Evolutionary conservation across 345 rosid species (phyloP).

Genomic region (Abelmoschus esculentus): DNA sequence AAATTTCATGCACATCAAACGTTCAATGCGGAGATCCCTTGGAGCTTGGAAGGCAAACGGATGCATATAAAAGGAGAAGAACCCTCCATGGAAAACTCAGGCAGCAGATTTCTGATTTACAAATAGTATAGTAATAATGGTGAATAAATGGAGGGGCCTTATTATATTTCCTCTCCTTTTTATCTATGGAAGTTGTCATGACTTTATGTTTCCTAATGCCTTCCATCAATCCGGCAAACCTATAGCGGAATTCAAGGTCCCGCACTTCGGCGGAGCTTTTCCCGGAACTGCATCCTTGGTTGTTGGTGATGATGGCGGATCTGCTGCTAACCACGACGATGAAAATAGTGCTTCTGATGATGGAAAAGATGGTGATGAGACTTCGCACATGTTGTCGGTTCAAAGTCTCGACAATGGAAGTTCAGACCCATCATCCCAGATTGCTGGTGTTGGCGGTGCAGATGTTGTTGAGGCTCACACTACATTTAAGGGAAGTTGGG

Average conservation of each 20-base stretch:
- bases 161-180: constrained; percentile 11
- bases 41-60: background rate
- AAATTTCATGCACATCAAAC: background rate
- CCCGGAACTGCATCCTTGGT: background rate
- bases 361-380: too few species aligned
- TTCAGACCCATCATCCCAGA: too few species aligned
- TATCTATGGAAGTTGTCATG: background rate
- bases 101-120: background rate
- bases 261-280: background rate
- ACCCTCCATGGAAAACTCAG: background rate
- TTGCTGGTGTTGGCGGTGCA: background rate
- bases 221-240: background rate
- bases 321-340: too few species aligned
- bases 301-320: background rate
- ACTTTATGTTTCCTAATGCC: background rate
- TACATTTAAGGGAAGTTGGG: constrained; percentile 44
- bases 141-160: background rate
- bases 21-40: background rate
- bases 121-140: background rate
- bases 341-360: too few species aligned
- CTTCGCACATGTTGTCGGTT: too few species aligned
- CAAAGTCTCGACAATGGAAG: background rate
- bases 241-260: background rate
- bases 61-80: background rate
- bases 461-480: background rate